Evolutionary conservation across 1,284 basidiomycete species (phyloP), one percentile per base, ranked within the genome.

Genomic region (Kwoniella shivajii): DNA sequence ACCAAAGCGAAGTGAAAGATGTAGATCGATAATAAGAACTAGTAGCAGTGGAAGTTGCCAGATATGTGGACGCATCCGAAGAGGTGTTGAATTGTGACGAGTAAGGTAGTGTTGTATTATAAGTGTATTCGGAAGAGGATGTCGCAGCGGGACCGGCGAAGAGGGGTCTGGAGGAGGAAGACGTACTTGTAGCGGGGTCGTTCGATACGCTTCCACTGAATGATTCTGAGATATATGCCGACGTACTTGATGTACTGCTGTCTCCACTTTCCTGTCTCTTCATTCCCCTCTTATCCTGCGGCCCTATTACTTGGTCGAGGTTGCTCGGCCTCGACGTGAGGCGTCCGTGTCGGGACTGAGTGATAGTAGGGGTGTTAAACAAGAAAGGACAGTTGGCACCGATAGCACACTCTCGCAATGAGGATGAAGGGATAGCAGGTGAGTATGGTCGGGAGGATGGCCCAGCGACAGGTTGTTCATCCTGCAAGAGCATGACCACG

Each of bases 391-490:
- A 53, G n/a, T 20, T n/a, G 14, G 38, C 37, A 27, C 36, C 49
- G 6, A 52, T 27, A n/a, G 49, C 6, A 38, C 47, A 57, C 24
- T 10, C 14, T 18, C 26, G 11, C 6, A 38, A 38, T 18, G 41
- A 29, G 26, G 50, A 24, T 30, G 37, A 27, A 22, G 49, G 27
- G 26, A 18, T 45, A 30, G 27, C 22, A 27, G 11, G 18, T 27
- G 37, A 13, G 29, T 56, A 59, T 26, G 59, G 62, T 33, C 50
- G 52, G 22, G 59, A 61, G 41, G 59, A 59, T 6, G 62, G 62
- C 16, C 62, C 62, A 27, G 62, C 62, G 11, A 59, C 47, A 13
- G 59, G 62, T 38, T 60, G 59, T 26, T 59, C 56, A 11, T 41
- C 53, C 20, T 29, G 13, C 6, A 14, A 30, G 6, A 42, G 18